phyloP scores from a whole-genome alignment of 2,329 filamentous ascomycete genomes.

The Eutypella sp. region DNA sequence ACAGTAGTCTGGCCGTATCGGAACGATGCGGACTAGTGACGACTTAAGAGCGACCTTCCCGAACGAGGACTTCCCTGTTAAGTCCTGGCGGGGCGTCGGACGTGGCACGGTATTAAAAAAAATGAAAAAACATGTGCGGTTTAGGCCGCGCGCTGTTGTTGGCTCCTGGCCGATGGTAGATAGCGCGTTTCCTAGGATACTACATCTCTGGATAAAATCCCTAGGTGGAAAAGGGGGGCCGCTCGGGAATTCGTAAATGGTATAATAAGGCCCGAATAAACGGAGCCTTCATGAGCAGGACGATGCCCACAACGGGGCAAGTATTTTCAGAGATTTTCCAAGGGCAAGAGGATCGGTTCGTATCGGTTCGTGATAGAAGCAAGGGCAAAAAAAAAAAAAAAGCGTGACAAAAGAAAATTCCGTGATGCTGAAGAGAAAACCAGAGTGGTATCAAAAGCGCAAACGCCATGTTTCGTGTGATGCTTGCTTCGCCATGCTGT shows the following conservation, averaged over 20 bases:
- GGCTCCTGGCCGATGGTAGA: too few relatives aligned
- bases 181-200: too few relatives aligned
- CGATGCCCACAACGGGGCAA: background rate
- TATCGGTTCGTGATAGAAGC: background rate
- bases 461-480: slow-evolving; percentile 33
- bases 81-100: too few relatives aligned
- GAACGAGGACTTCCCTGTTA: too few relatives aligned
- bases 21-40: too few relatives aligned
- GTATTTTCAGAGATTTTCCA: background rate
- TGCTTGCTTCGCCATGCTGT: slow-evolving; percentile 34
- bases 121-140: too few relatives aligned
- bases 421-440: slow-evolving; percentile 29
- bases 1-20: too few relatives aligned
- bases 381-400: slow-evolving; percentile 3
- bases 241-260: background rate
- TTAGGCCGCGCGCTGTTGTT: too few relatives aligned
- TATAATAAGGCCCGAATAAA: background rate
- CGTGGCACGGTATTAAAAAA: too few relatives aligned
- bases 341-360: background rate
- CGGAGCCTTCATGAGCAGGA: background rate
- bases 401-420: slow-evolving; percentile 25
- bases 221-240: too few relatives aligned
- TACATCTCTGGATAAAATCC: too few relatives aligned
- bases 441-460: slow-evolving; percentile 32
- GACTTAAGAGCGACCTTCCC: too few relatives aligned